Percentiles rank a stretch among this genome's conserved stretches.
Conservation (phyloP, 192 early-diverging fungal species). For the Linnemannia elongata region DNA sequence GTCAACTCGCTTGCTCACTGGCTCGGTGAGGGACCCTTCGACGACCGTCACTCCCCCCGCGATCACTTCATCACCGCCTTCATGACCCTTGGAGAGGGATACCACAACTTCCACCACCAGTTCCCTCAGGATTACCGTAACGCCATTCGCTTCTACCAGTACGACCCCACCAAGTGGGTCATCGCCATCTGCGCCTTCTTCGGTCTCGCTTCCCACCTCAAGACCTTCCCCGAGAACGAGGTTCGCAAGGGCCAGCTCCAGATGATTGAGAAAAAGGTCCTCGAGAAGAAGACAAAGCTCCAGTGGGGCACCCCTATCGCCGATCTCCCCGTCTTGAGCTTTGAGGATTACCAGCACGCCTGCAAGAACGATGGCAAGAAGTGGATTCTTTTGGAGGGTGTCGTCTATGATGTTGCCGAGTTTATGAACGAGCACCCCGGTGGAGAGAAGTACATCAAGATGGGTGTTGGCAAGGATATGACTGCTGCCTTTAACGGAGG, state of each 20-base stretch:
- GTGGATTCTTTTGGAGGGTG: constrained; percentile 88
- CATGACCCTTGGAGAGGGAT: constrained; percentile 86
- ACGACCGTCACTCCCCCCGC: constrained; percentile 88
- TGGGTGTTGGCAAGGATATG: constrained; percentile 89
- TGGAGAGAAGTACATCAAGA: constrained; percentile 81
- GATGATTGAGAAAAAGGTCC: constrained; percentile 90
- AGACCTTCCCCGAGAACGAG: constrained; percentile 87
- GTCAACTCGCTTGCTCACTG: constrained; percentile 90
- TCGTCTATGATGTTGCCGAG: constrained; percentile 86
- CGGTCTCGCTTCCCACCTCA: constrained; percentile 81
- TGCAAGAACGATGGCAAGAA: constrained; percentile 74
- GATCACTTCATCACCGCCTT: constrained; percentile 89
- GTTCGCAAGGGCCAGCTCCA: constrained; percentile 81
- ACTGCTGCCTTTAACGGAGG: constrained; percentile 95
- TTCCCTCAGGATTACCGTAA: constrained; percentile 93
- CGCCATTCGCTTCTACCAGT: constrained; percentile 84
- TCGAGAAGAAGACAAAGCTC: constrained; percentile 70
- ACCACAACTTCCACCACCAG: constrained; percentile 93
- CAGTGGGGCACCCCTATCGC: constrained; percentile 82
- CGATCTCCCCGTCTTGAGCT: constrained; percentile 76
- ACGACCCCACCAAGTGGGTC: constrained; percentile 92
- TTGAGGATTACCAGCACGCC: constrained; percentile 72
- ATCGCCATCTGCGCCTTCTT: constrained; percentile 71
- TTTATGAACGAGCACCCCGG: constrained; percentile 95
- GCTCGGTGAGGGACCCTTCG: constrained; percentile 81